A percentile compares a stretch with the other conserved stretches of the same genome.
Conservation (phyloP, 495 filamentous ascomycete species). For the Talaromyces trachyspermus region DNA sequence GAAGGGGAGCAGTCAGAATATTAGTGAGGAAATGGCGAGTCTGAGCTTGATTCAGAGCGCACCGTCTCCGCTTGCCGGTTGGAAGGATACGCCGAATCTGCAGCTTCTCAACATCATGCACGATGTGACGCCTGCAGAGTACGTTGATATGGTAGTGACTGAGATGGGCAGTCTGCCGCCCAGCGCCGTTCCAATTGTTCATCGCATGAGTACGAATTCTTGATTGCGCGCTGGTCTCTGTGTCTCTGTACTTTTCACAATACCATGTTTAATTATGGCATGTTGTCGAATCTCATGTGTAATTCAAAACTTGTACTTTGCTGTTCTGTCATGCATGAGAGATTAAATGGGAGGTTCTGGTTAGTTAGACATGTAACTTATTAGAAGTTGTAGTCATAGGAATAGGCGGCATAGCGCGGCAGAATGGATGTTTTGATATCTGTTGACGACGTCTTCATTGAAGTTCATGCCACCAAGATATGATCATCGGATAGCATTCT, state of each 20-base stretch:
- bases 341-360: too few relatives aligned
- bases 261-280: too few relatives aligned
- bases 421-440: constrained; percentile 4
- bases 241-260: constrained; percentile 46
- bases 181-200: constrained; percentile 60
- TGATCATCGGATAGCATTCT: too few relatives aligned
- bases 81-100: constrained; percentile 54
- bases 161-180: constrained; percentile 86
- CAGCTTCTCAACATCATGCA: constrained; percentile 82
- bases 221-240: constrained; percentile 5
- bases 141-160: constrained; percentile 80
- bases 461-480: not conserved
- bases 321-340: too few relatives aligned
- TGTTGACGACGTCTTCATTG: not conserved
- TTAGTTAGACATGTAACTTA: constrained; percentile 30
- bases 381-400: constrained; percentile 11
- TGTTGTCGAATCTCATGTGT: too few relatives aligned
- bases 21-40: constrained; percentile 18
- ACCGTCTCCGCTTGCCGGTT: constrained; percentile 42
- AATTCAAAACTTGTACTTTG: too few relatives aligned
- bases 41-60: constrained; percentile 9
- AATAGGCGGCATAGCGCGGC: not conserved
- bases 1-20: constrained; percentile 14
- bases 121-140: constrained; percentile 88
- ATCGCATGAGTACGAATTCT: constrained; percentile 42